Base-by-base conservation (phyloP, 352 stramenopile species). In the Pythium myriotylum region DNA sequence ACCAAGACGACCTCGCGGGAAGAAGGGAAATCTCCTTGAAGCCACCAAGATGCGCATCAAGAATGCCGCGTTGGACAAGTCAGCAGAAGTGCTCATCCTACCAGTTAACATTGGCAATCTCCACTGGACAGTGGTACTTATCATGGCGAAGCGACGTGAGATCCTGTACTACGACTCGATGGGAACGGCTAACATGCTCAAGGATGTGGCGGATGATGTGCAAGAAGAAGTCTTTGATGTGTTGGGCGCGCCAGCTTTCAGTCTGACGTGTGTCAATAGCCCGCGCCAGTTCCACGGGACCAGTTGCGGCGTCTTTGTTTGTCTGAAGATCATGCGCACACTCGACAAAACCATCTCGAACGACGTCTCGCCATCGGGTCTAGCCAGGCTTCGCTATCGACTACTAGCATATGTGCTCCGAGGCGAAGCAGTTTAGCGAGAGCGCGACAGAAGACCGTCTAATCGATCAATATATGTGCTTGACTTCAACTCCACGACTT, bases 301-400 rank as follows among this genome's bases (percentile, higher is more conserved):
- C 22, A 47, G 54, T n/a, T 62, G 54, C 32, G 54, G 13, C 24
- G 33, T 54, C 4, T 62, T 62, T 17, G 33, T 62, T 5, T 62
- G 54, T 45, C 54, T 54, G 42, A 62, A 62, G 42, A 48, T 62
- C 32, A 32, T 33, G 19, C 20, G 19, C 42, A 27, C 27, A 20
- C 14, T 62, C 10, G 54, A 48, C 32, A 13, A 40, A n/a, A 32
- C 29, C 1, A 16, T 47, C 43, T 54, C 43, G 2, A 42, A 62
- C 42, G 54, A 62, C 54, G 43, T 62, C 2, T 48, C 27, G 32
- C 16, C 12, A 8, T 54, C 8, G 22, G 54, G 43, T 20, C n/a
- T 54, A 6, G n/a, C 20, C 19, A 62, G 54, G 4, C 48, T 62
- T 22, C 43, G 43, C 17, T 62, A 54, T 39, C 42, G 43, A 4